phyloP scores from a whole-genome alignment of 352 stramenopile species.

The Phytophthora citricola region DNA sequence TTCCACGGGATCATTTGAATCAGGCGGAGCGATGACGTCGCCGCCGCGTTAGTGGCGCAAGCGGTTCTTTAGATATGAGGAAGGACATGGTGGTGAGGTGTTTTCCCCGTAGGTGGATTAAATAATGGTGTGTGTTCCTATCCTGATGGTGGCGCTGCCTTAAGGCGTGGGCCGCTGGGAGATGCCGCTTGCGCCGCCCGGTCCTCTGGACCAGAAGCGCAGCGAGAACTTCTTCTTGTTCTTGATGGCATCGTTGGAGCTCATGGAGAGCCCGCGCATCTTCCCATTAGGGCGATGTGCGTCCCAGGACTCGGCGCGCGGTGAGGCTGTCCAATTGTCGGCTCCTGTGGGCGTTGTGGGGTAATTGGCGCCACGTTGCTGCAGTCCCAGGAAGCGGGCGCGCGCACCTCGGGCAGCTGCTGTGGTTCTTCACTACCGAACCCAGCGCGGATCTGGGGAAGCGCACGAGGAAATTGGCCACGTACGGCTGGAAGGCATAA shows the following conservation, averaged over 20 bases:
- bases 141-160: constrained; percentile 16
- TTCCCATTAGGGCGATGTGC: constrained; percentile 46
- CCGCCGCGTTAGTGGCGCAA: constrained; percentile 3
- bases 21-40: constrained; percentile 9
- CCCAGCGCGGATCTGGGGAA: constrained; percentile 58
- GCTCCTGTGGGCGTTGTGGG: constrained; percentile 33
- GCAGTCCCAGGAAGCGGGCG: constrained; percentile 34
- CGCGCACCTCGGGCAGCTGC: constrained; percentile 22
- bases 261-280: constrained; percentile 69
- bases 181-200: constrained; percentile 14
- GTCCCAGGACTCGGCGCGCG: constrained; percentile 40
- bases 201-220: constrained; percentile 61
- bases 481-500: constrained; percentile 62
- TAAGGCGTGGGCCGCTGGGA: constrained; percentile 28
- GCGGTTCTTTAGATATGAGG: constrained; percentile 13
- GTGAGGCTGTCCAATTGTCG: constrained; percentile 35
- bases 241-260: constrained; percentile 53
- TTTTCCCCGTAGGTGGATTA: constrained; percentile 29
- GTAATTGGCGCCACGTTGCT: constrained; percentile 39
- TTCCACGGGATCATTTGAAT: constrained; percentile 4
- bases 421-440: constrained; percentile 36
- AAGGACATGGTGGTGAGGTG: constrained; percentile 12
- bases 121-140: constrained; percentile 42
- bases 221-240: constrained; percentile 78
- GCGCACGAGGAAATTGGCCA: constrained; percentile 64